Base-by-base conservation (phyloP, 2,329 filamentous ascomycete species). In the Calonectria hawksworthii region DNA sequence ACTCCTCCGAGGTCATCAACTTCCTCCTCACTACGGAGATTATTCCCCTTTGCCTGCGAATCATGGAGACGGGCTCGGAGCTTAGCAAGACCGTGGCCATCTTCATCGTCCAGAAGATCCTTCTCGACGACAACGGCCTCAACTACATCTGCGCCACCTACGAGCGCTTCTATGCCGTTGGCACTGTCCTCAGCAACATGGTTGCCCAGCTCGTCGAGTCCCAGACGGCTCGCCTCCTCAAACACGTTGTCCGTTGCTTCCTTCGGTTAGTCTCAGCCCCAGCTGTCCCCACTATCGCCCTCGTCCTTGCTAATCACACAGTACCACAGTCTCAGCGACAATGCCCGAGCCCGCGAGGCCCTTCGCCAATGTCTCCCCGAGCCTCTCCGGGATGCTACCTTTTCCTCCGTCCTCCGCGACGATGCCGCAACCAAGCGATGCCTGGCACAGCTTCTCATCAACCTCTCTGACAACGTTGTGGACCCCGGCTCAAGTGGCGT, bases 111-210 rank as follows among this genome's bases (percentile, higher is more conserved):
- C 97, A 99, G 86, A 99, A 99, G 90, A 99, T 99, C 32, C 88
- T 99, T 68, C 91, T 99, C 3, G 97, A 99, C 83, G 97, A 99
- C 82, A 96, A 98, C 81, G 97, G 97, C 5, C 90, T 99, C 76
- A 97, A 97, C 82, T 99, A 99, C 86, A 99, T 99, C 74, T 99
- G 97, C 86, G 96, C 98, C 78, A 99, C 97, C 0, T 99, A 99
- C 82, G 97, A 99, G 88, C 92, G 97, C 26, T 99, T 99, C 86
- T 99, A 99, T 81, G 97, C 97, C 10, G 97, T 99, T 7, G 97
- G 97, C 8, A 99, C 97, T 1, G 97, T 99, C 8, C 89, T 99
- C 50, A 98, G 95, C 88, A 99, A 99, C 84, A 99, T 99, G 97
- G 97, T 99, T 72, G 96, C 94, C 68, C 96, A 99, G 87, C 91